A percentile compares a stretch with the other conserved stretches of the same genome.
phyloP scores from a whole-genome alignment of 768 basidiomycete species.

The Coprinellus micaceus region DNA sequence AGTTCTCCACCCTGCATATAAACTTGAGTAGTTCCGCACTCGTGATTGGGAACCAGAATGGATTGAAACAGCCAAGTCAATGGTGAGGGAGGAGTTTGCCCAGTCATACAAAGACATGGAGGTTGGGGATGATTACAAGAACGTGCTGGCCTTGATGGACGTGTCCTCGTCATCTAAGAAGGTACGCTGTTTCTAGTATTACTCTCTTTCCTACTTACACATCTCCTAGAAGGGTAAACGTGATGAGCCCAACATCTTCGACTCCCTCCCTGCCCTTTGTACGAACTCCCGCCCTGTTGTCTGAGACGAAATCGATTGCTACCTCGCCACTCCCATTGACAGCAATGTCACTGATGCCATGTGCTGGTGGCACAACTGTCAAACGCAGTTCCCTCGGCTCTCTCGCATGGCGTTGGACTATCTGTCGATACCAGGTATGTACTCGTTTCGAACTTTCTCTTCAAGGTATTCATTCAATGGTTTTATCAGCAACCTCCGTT shows the following conservation, averaged over 20 bases:
- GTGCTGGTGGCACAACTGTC: constrained; percentile 24
- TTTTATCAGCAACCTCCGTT: constrained; percentile 23
- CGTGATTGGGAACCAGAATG: constrained; percentile 16
- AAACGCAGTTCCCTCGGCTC: constrained; percentile 20
- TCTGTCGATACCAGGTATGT: constrained; percentile 24
- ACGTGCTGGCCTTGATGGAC: neutral
- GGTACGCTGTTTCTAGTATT: neutral
- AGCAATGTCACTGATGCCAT: constrained; percentile 17
- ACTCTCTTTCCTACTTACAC: neutral
- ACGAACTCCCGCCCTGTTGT: constrained; percentile 5
- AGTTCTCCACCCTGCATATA: constrained; percentile 13
- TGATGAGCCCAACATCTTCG: constrained; percentile 20
- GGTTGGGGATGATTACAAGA: neutral
- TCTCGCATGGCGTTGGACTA: constrained; percentile 30
- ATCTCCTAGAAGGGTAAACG: neutral
- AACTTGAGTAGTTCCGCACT: constrained; percentile 11
- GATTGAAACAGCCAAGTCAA: constrained; percentile 4
- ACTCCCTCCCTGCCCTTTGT: constrained; percentile 20
- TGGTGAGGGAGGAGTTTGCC: neutral
- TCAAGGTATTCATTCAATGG: neutral
- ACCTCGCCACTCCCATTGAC: constrained; percentile 25
- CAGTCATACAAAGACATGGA: neutral
- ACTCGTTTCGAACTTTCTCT: constrained; percentile 1
- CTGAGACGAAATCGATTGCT: constrained; percentile 22
- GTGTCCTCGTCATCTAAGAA: neutral